These are phyloP conservation scores for Podochytrium sp. DNA, from an alignment of 192 early-diverging fungal species.

Conservation along the genomic window DNA sequence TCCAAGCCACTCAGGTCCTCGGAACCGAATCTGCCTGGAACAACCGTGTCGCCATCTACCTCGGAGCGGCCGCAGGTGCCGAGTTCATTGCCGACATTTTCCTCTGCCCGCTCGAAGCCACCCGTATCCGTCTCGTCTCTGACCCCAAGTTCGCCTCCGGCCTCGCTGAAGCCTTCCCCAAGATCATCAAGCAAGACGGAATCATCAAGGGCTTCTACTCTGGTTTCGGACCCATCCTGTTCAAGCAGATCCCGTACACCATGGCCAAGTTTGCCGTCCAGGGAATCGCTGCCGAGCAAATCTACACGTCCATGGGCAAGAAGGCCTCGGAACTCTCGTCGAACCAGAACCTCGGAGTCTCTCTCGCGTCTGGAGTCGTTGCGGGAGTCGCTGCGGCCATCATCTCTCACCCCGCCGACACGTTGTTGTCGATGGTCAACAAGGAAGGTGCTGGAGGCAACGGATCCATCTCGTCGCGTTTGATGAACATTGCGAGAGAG, in stretches of 20 bases:
- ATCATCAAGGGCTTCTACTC: slow-evolving; percentile 72
- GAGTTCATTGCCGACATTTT: slow-evolving; percentile 80
- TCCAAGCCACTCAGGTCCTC: slow-evolving; percentile 57
- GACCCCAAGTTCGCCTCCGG: slow-evolving; percentile 69
- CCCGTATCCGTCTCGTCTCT: slow-evolving; percentile 74
- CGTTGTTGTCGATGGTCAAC: slow-evolving; percentile 56
- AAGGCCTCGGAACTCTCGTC: slow-evolving; percentile 51
- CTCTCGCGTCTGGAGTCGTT: slow-evolving; percentile 84
- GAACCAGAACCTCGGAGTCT: slow-evolving; percentile 55
- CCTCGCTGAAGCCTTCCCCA: slow-evolving; percentile 60
- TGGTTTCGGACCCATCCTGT: slow-evolving; percentile 76
- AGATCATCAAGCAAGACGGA: slow-evolving; percentile 69
- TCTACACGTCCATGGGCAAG: slow-evolving; percentile 49
- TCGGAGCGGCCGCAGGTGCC: slow-evolving; percentile 65
- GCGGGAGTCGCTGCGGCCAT: slow-evolving; percentile 89
- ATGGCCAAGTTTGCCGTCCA: slow-evolving; percentile 80
- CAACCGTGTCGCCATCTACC: slow-evolving; percentile 69
- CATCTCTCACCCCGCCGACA: slow-evolving; percentile 90
- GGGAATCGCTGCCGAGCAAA: slow-evolving; percentile 56
- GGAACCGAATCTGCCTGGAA: slow-evolving; percentile 60
- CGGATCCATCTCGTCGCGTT: slow-evolving; percentile 37
- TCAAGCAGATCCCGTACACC: slow-evolving; percentile 81
- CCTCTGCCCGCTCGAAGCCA: slow-evolving; percentile 76
- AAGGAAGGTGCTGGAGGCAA: slow-evolving; percentile 51
- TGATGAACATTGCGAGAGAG: slow-evolving; percentile 41